These are phyloP conservation scores for Exophiala calicioides DNA, from an alignment of 2,329 filamentous ascomycete species.

Conservation along the genomic window DNA sequence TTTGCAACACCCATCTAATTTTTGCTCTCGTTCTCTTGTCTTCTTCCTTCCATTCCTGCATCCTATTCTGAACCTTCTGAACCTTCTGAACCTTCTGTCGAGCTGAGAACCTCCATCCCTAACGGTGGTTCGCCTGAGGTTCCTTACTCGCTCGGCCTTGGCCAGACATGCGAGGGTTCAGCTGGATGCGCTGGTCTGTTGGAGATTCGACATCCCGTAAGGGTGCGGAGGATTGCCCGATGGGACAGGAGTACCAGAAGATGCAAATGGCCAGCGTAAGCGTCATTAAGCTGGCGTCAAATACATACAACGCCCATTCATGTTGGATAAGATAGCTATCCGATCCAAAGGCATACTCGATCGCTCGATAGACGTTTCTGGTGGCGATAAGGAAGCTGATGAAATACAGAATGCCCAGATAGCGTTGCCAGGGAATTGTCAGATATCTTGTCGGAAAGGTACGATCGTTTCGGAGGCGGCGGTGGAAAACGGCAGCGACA, in stretches of 20 bases:
- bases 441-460: background rate
- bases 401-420: constrained; percentile 38
- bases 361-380: constrained; percentile 35
- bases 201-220: too few relatives aligned
- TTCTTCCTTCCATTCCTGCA: too few relatives aligned
- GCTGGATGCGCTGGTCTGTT: too few relatives aligned
- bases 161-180: too few relatives aligned
- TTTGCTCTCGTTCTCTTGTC: too few relatives aligned
- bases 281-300: constrained; percentile 37
- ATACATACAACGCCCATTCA: constrained; percentile 37
- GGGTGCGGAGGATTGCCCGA: too few relatives aligned
- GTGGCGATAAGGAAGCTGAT: constrained; percentile 35
- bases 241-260: constrained; percentile 17
- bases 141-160: too few relatives aligned
- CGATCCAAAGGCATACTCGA: constrained; percentile 36
- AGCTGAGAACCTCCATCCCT: too few relatives aligned
- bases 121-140: too few relatives aligned
- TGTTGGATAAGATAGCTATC: constrained; percentile 34
- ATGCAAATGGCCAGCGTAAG: constrained; percentile 29
- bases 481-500: constrained; percentile 53
- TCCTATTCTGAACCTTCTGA: too few relatives aligned
- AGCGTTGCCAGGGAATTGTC: constrained; percentile 37
- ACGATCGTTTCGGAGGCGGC: constrained; percentile 38
- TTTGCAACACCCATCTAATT: too few relatives aligned
- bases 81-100: too few relatives aligned